Base-by-base conservation (phyloP, 345 rosid species). In the Ceriops zippeliana region DNA sequence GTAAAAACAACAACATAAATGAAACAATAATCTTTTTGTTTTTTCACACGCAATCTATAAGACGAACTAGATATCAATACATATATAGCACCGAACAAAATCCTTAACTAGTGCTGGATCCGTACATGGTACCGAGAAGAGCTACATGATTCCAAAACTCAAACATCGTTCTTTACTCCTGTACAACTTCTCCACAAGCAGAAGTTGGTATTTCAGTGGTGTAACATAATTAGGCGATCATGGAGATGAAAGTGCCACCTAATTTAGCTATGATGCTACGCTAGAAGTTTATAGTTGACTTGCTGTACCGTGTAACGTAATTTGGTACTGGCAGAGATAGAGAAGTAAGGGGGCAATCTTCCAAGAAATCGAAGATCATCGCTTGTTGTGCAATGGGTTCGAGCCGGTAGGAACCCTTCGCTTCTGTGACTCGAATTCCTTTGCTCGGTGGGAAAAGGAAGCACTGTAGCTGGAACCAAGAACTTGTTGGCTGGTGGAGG, bases 351-450 rank as follows among this genome's bases (percentile, higher is more conserved):
- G 32, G 53, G 26, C 13, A 30, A 42, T 42, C 17, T n/a, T 56
- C 28, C 30, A 63, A 63, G 30, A 63, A 17, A 32, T 13, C 7
- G 7, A 37, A 19, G 37, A 63, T 62, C 78, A 58, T 57, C 80
- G 59, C 77, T 42, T 81, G 75, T 85, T 85, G 70, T 85, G 89
- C 66, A 85, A 67, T 0, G 89, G 89, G 67, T 85, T 85, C 9
- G 85, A 72, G 28, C 89, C 87, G 0, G 85, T 76, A 1, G 86
- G 89, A 52, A 81, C 80, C 63, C 68, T 77, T 59, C 86, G 73
- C 70, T 83, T 83, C 79, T 85, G 70, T 1, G 80, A 63, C 16
- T 19, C 26, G 19, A 81, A 81, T 30, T 61, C 74, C 34, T 64
- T 7, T 21, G 22, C 61, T 20, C 20, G 37, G 10, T 5, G 27